Evolutionary conservation across 2,329 filamentous ascomycete genomes (phyloP), one percentile per base, ranked within the genome.

Genomic region (Lecanicillium sp.): DNA sequence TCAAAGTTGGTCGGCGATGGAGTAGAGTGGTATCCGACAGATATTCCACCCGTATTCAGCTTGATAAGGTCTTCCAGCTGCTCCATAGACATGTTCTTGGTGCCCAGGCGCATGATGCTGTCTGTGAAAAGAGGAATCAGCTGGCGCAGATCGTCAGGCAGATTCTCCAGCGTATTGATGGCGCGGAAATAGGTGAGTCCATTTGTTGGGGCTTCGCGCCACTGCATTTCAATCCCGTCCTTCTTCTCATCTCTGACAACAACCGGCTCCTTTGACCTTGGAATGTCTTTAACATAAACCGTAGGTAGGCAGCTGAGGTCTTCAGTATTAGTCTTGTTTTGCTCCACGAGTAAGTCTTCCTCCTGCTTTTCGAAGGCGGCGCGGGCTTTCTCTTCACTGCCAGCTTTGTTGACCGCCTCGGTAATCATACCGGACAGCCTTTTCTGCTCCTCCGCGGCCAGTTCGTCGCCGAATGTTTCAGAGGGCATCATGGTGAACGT

Each of bases 31-130:
- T 95, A 89, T 2, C 84, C 81, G 13, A 94, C 80, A 3, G 81
- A 85, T 28, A 98, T 77, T 9, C 92, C 92, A 15, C 92, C 92
- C 2, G 92, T 97, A 66, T 94, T 94, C 20, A 97, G 73, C 60
- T 97, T 97, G 59, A 98, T 96, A 40, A 89, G 64, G 54, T 97
- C 92, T 60, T 98, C 92, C 37, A 97, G 76, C 59, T 96, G 81
- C 59, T 96, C 92, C 84, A 95, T 96, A 0, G 81, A 80, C 71
- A 85, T 85, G 43, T 81, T 77, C 50, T 84, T 84, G 3, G 90
- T 98, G 12, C 92, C 92, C 8, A 98, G 74, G 15, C 92, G 83
- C 84, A 96, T 92, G 44, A 98, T 81, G 28, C 85, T 81, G 55
- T 95, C 89, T 12, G 86, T 88, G 56, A 97, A 97, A 0, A 98